A percentile compares a stretch with the other conserved stretches of the same genome.
Evolutionary conservation across 805 yeast genomes (phyloP).

Genomic region (Metschnikowia amazonensis): DNA sequence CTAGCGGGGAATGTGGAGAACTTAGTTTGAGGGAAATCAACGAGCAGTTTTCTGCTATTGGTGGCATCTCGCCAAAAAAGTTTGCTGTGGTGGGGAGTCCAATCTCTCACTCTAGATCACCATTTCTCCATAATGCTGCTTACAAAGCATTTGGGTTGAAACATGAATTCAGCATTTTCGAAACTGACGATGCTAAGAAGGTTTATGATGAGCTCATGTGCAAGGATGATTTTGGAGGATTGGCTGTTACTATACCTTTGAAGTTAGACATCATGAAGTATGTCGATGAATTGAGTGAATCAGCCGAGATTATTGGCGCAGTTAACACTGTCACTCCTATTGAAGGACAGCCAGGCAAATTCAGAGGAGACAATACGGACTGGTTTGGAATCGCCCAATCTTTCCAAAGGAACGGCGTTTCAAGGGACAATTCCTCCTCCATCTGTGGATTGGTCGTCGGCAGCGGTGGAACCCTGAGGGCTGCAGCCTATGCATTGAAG

Average conservation of each 20-base stretch:
- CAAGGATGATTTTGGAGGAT: conserved; percentile 73
- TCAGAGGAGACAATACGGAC: conserved; percentile 89
- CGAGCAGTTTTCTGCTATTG: conserved; percentile 51
- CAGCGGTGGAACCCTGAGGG: conserved; percentile 97
- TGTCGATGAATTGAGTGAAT: conserved; percentile 61
- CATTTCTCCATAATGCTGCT: conserved; percentile 77
- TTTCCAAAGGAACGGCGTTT: conserved; percentile 59
- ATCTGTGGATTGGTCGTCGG: conserved; percentile 80
- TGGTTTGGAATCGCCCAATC: conserved; percentile 85
- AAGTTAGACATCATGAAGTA: conserved; percentile 74
- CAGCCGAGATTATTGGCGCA: conserved; percentile 86
- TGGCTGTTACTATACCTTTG: conserved; percentile 91
- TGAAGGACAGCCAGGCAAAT: conserved; percentile 32
- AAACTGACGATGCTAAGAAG: conserved; percentile 57
- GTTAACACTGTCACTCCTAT: conserved; percentile 78
- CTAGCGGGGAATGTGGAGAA: conserved; percentile 75
- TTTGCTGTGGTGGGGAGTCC: conserved; percentile 82
- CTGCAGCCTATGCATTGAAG: conserved; percentile 85
- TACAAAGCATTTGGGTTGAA: conserved; percentile 76
- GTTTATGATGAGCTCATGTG: conserved; percentile 52
- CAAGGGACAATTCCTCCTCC: conserved; percentile 29
- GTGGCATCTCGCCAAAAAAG: conserved; percentile 54
- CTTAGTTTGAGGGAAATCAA: conserved; percentile 65
- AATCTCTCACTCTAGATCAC: conserved; percentile 83
- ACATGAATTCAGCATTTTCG: conserved; percentile 61